These are phyloP conservation scores for Centella asiatica DNA, from an alignment of 129 eudicot species.

Conservation along the genomic window DNA sequence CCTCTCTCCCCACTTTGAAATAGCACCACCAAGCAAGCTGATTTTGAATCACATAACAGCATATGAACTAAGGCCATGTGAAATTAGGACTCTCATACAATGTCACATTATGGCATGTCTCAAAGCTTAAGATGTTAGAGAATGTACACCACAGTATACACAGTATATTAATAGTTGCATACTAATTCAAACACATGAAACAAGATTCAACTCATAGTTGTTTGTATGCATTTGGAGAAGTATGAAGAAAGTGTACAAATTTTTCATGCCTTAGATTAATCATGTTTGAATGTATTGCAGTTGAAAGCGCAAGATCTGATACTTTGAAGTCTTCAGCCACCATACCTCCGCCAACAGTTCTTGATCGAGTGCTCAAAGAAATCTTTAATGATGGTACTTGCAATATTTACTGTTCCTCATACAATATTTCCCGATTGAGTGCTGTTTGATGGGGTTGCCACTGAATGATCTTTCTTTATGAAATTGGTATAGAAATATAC, in stretches of 20 bases:
- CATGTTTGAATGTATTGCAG: conserved; percentile 32
- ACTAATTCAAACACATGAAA: not conserved
- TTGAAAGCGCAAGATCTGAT: conserved; percentile 64
- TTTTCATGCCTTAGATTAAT: conserved; percentile 8
- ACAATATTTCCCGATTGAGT: conserved; percentile 1
- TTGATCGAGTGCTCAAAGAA: conserved; percentile 95
- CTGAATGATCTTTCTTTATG: no score
- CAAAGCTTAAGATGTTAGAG: not conserved
- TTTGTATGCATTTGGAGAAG: conserved; percentile 2
- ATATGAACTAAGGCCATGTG: not conserved
- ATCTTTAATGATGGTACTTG: conserved; percentile 70
- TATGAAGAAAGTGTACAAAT: not conserved
- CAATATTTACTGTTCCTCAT: conserved; percentile 5
- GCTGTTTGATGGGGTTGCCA: not conserved
- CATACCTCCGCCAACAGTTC: conserved; percentile 91
- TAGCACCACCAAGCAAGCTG: not conserved
- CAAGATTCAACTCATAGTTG: not conserved
- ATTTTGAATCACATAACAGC: not conserved
- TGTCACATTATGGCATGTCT: not conserved
- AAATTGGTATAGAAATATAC: no score
- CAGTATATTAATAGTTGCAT: not conserved
- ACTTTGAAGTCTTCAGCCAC: conserved; percentile 63
- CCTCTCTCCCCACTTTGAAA: no score
- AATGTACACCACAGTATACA: not conserved
- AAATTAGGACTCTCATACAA: not conserved